phyloP scores from a whole-genome alignment of 768 basidiomycete genomes.

The Boletellus sp. region DNA sequence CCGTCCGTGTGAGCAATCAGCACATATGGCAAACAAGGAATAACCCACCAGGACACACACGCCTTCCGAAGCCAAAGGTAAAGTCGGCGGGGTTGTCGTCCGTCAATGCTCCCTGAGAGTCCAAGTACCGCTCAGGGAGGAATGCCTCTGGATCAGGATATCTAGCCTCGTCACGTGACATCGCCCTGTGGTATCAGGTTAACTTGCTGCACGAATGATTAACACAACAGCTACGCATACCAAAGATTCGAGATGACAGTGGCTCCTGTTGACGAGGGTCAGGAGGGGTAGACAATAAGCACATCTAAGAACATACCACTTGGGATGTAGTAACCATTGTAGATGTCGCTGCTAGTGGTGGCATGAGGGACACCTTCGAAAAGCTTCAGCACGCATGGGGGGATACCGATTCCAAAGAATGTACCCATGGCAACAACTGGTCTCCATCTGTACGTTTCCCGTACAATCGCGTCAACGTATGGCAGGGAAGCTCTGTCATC shows the following conservation, averaged over 20 bases:
- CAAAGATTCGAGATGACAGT: background rate
- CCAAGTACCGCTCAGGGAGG: constrained; percentile 13
- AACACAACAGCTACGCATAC: background rate
- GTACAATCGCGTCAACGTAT: constrained; percentile 14
- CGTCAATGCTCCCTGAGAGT: background rate
- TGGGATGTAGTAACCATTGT: constrained; percentile 19
- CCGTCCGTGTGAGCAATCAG: too few species aligned
- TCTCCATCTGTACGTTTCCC: constrained; percentile 16
- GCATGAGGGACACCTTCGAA: constrained; percentile 11
- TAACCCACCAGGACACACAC: constrained; percentile 5
- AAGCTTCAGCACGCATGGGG: too few species aligned
- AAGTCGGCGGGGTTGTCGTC: constrained; percentile 6
- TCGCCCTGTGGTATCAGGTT: constrained; percentile 1
- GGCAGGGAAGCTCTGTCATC: constrained; percentile 17
- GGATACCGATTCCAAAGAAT: background rate
- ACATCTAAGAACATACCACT: constrained; percentile 4
- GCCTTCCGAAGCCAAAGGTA: constrained; percentile 10
- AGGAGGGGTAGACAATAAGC: background rate
- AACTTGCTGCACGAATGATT: too few species aligned
- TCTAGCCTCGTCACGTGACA: constrained; percentile 4
- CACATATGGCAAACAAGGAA: too few species aligned
- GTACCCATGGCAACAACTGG: constrained; percentile 13
- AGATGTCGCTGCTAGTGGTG: constrained; percentile 6
- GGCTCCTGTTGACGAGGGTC: background rate
- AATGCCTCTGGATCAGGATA: constrained; percentile 12